Conservation (phyloP, 306 rosid genomes). For the Biancaea sappan region DNA sequence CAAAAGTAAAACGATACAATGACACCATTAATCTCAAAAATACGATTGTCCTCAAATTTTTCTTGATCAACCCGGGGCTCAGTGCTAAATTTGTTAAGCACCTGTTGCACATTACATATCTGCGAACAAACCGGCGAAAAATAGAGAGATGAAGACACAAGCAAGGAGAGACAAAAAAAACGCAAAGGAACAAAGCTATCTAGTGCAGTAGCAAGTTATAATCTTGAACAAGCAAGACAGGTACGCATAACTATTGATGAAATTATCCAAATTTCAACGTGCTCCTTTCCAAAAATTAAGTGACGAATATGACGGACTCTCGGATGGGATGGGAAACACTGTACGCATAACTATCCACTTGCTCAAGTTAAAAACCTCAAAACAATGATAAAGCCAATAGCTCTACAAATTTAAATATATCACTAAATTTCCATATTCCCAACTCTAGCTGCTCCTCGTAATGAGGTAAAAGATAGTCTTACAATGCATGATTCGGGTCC, state of each 20-base stretch:
- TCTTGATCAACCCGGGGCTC: neutral
- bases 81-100: neutral
- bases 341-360: neutral
- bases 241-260: conserved; percentile 1
- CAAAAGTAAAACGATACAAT: neutral
- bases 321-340: neutral
- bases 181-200: neutral
- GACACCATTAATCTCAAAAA: neutral
- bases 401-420: conserved; percentile 27
- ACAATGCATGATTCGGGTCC: conserved; percentile 3
- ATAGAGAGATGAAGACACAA: neutral
- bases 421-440: neutral
- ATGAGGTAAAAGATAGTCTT: neutral
- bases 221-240: neutral
- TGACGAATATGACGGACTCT: neutral
- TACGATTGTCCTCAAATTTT: neutral
- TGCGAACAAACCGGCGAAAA: too few species aligned
- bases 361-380: conserved; percentile 8
- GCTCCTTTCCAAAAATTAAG: conserved; percentile 18
- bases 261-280: neutral
- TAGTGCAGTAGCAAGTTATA: neutral
- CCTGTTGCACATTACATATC: neutral
- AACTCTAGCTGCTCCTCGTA: conserved; percentile 9
- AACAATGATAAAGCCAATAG: neutral
- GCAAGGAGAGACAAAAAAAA: neutral